Base-by-base conservation (phyloP, 805 yeast species). In the Metschnikowia henanensis region DNA sequence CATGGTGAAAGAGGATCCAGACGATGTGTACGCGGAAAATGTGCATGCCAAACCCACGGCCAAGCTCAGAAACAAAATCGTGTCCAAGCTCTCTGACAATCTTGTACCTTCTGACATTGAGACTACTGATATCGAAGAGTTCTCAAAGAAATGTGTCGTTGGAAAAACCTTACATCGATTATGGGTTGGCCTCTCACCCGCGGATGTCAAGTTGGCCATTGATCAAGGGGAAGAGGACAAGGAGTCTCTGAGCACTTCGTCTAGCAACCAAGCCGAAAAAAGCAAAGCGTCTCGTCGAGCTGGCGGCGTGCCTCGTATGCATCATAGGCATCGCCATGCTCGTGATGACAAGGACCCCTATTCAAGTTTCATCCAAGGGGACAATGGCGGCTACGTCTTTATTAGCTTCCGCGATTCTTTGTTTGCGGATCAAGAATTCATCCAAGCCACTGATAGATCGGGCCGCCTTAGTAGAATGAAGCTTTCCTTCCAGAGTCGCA, bases 91-190 rank as follows among this genome's bases (percentile, higher is more conserved):
- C 16, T 58, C 70, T 2, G 73, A 69, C 31, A 59, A 49, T 10
- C 39, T 57, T 5, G 62, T 60, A 33, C 73, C 75, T 0, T 40
- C 60, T 7, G 75, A 71, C 22, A 69, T 70, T 12, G 76, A 71
- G 45, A 69, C 75, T 1, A 47, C 65, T 18, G 74, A 71, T 43
- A 57, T 71, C 37, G 74, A 71, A 19, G 43, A 50, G 3, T 51
- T 71, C 10, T 66, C 66, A 2, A 57, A 57, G 22, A 59, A 58
- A 35, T 56, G 59, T 51, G 45, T 70, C 13, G 48, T 56, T 4
- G 75, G 75, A 1, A 66, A 61, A 41, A 62, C 65, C 3, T 49
- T 71, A 18, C 47, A 56, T 17, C 51, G 68, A 10, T 53, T 71
- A 22, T 71, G 70, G 64, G 48, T 52, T 22, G 71, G 69, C 17